Evolutionary conservation across 139 green algal species (phyloP).

Genomic region (Zygnema circumcarinatum): DNA sequence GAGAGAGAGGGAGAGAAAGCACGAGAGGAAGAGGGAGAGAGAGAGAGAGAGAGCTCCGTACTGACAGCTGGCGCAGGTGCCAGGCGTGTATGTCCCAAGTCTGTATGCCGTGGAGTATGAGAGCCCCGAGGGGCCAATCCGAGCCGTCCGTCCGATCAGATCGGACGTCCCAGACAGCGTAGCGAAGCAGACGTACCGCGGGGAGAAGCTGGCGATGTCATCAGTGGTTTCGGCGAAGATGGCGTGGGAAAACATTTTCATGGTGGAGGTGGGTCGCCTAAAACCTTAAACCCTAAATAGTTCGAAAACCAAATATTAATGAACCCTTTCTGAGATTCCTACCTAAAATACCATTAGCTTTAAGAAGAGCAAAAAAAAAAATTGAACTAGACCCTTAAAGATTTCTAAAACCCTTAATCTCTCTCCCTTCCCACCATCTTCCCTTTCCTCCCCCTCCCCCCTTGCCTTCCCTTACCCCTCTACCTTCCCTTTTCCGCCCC

Average conservation of each 20-base stretch:
- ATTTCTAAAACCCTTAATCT: too few relatives aligned
- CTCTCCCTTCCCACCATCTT: too few relatives aligned
- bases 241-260: conserved; percentile 72
- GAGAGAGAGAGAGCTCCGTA: too few relatives aligned
- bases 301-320: conserved; percentile 3
- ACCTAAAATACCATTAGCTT: too few relatives aligned
- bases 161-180: conserved; percentile 36
- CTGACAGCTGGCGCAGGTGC: conserved; percentile 53
- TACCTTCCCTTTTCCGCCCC: too few relatives aligned
- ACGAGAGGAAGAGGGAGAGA: too few relatives aligned
- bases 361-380: too few relatives aligned
- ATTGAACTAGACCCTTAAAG: too few relatives aligned
- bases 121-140: conserved; percentile 19
- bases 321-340: conserved; percentile 1
- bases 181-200: conserved; percentile 69
- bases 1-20: too few relatives aligned
- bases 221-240: conserved; percentile 66
- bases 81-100: conserved; percentile 51
- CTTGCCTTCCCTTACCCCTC: too few relatives aligned
- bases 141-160: not conserved
- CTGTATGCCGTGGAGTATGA: conserved; percentile 54
- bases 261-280: conserved; percentile 64
- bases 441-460: too few relatives aligned
- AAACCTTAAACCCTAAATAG: not conserved
- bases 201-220: conserved; percentile 59